Evolutionary conservation across 495 filamentous ascomycete genomes (phyloP), one percentile per base, ranked within the genome.

Genomic region (Aspergillus ostianus): DNA sequence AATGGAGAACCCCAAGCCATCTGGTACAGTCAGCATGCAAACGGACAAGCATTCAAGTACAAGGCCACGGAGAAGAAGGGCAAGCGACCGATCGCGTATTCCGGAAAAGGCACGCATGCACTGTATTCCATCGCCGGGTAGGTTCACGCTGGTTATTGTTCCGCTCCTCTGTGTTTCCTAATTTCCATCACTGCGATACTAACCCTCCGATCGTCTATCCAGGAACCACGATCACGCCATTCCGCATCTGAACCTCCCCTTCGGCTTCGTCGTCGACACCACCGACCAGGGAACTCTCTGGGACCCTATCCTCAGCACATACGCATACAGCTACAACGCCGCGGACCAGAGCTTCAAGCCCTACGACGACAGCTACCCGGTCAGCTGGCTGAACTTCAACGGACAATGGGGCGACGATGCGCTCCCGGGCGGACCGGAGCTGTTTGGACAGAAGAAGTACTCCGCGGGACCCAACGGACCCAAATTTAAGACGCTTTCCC

Each of bases 1-100:
- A 77, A 87, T 52, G 85, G 84, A 26, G 59, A 63, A 8, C 86
- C 87, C 2, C 66, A 80, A 58, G 73, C 80, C 15, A 70, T 90
- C 29, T 90, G 85, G 85, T 87, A 79, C 60, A 83, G 79, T 63
- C 85, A 88, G 64, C 87, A 89, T 63, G 65, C 77, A 52, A 78
- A 79, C 59, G 86, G 85, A 23, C 74, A 87, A 67, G 85, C 86
- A 9, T 90, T 87, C 67, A 82, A 76, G 9, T 90, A 86, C 65
- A 45, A 73, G 12, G 76, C 78, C 44, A 65, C 82, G 7, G 74
- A 84, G 57, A 85, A 87, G 64, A 67, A 75, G 51, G 78, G 75
- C n/a, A 66, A 68, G 27, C 66, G 82, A 29, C 83, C 84, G 8
- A 72, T 81, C 53, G 67, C 71, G n/a, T 87, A 84, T 65, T 79